phyloP scores from a whole-genome alignment of 2,329 filamentous ascomycete species.

The Epichloe sylvatica region DNA sequence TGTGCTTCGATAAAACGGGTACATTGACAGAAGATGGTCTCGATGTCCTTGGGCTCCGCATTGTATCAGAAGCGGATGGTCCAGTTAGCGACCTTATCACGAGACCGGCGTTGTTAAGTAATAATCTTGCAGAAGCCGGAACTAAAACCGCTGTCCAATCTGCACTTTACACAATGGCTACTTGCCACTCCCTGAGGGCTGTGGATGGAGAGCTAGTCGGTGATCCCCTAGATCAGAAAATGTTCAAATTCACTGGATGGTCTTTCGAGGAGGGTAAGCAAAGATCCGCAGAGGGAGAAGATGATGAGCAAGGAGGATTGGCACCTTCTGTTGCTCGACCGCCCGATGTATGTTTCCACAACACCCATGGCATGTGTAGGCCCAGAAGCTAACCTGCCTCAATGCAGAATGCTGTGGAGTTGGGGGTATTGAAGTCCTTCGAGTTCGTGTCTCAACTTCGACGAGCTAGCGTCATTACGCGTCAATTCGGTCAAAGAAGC shows the following conservation, averaged over 20 bases:
- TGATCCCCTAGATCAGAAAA: conserved; percentile 89
- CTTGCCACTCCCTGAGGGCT: conserved; percentile 78
- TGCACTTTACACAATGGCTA: conserved; percentile 88
- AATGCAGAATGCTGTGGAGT: conserved; percentile 49
- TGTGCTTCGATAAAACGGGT: conserved; percentile 99
- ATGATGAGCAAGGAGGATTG: conserved; percentile 62
- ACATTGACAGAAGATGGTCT: conserved; percentile 92
- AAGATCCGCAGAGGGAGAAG: conserved; percentile 46
- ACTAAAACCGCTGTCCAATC: conserved; percentile 27
- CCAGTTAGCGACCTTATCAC: conserved; percentile 65
- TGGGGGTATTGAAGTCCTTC: conserved; percentile 82
- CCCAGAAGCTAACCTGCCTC: conserved; percentile 5
- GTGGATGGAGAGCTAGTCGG: conserved; percentile 84
- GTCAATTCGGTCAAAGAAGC: conserved; percentile 71
- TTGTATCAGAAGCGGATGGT: conserved; percentile 49
- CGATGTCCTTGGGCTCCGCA: conserved; percentile 78
- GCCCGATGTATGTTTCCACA: conserved; percentile 34
- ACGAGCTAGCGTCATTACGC: conserved; percentile 82
- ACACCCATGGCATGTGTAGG: conserved; percentile 8
- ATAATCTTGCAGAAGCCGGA: background rate
- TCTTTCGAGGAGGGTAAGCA: conserved; percentile 78
- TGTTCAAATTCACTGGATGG: conserved; percentile 97
- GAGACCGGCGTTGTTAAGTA: conserved; percentile 22
- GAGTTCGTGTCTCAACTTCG: conserved; percentile 91
- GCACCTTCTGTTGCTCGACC: conserved; percentile 83